Evolutionary conservation across 2,329 filamentous ascomycete genomes (phyloP), one percentile per base, ranked within the genome.

Genomic region (Diaporthe helianthi): DNA sequence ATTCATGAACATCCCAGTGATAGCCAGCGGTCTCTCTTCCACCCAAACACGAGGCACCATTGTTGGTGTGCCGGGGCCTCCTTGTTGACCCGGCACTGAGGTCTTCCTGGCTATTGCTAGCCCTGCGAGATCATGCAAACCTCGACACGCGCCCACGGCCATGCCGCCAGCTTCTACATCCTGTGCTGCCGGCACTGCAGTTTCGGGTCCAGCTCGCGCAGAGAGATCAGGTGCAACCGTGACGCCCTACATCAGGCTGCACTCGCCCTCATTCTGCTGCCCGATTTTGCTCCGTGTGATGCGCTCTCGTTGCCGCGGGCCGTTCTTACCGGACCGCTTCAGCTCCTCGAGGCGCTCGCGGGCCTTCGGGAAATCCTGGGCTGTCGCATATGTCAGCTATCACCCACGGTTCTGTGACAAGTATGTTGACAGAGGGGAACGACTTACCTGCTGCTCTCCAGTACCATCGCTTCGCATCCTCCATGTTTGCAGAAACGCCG

Each of bases 391-490:
- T 70, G 71, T 82, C 74, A 82, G 79, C 71, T 68, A 65, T 15
- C 65, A 49, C 15, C 36, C 54, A 47, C 52, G 13, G 9, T 68
- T 29, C 60, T 22, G 10, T 60, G 47, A 15, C 29, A 19, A 33
- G 9, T 46, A 7, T 19, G 41, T 65, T 64, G 69, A 70, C 90
- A 17, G 49, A 53, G 60, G 90, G 13, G 52, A 54, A 58, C 72
- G 72, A 92, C 93, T 89, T 85, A 98, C 95, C 92, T 78, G 96
- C 96, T 80, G 96, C 94, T 79, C 95, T 87, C 87, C 94, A 98
- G 82, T 99, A 99, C 96, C 96, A 99, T 75, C 94, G 89, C 85
- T 97, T 98, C 26, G 95, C 96, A 81, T 98, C 96, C 76, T 99
- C 96, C 75, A 98, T 76, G 78, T 95, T 97, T 10, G 92, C 89